phyloP scores from a whole-genome alignment of 352 stramenopile genomes.

The Peronospora belbahrii region DNA sequence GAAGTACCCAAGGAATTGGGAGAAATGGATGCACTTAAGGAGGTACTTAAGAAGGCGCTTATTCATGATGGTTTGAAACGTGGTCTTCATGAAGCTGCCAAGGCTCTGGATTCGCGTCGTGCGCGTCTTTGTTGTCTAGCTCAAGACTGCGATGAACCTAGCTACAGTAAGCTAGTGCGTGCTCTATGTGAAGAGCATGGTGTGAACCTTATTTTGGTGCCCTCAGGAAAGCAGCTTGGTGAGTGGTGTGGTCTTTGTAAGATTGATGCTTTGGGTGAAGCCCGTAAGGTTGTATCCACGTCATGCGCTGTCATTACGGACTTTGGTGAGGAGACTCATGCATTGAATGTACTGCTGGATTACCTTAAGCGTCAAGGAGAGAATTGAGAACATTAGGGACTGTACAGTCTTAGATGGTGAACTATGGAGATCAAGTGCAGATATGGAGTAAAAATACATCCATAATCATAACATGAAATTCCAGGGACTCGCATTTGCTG shows the following conservation, averaged over 20 bases:
- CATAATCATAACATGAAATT: constrained; percentile 25
- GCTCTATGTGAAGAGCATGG: constrained; percentile 91
- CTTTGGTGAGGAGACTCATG: constrained; percentile 98
- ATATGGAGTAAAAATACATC: constrained; percentile 11
- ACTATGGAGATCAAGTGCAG: constrained; percentile 26
- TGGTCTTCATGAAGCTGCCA: constrained; percentile 97
- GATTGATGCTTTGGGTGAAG: constrained; percentile 94
- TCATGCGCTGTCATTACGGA: constrained; percentile 98
- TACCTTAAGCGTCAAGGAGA: constrained; percentile 96
- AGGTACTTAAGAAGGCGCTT: constrained; percentile 98
- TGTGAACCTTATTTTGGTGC: constrained; percentile 91
- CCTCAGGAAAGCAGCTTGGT: constrained; percentile 95
- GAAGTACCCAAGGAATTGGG: constrained; percentile 91
- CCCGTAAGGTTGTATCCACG: constrained; percentile 98
- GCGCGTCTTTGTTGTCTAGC: constrained; percentile 98
- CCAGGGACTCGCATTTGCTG: constrained; percentile 5
- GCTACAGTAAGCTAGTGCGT: constrained; percentile 99
- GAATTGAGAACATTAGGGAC: constrained; percentile 54
- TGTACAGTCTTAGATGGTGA: constrained; percentile 1
- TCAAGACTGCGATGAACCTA: constrained; percentile 99
- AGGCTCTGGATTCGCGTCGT: constrained; percentile 96
- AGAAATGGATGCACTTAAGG: constrained; percentile 96
- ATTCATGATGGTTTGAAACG: constrained; percentile 98
- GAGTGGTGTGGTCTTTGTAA: constrained; percentile 99
- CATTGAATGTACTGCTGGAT: constrained; percentile 96